Evolutionary conservation across 202 grass and related monocot genomes (phyloP).

Genomic region (Panicum hallii): DNA sequence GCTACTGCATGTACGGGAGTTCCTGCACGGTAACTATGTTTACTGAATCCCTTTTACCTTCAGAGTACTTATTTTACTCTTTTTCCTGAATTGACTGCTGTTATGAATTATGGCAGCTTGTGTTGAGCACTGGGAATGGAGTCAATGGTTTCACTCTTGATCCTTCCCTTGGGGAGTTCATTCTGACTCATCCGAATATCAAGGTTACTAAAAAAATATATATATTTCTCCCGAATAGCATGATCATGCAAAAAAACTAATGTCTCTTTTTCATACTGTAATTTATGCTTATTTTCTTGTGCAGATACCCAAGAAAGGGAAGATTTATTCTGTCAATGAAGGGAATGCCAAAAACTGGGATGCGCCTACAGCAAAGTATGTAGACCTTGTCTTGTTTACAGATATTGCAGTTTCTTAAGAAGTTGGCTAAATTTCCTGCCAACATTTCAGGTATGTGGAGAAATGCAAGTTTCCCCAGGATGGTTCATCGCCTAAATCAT

Average conservation of each 20-base stretch:
- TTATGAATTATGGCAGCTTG: slow-evolving; percentile 52
- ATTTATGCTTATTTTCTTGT: slow-evolving; percentile 21
- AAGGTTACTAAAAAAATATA: slow-evolving; percentile 54
- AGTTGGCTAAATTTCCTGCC: slow-evolving; percentile 16
- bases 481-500: slow-evolving; percentile 81
- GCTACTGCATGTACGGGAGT: slow-evolving; percentile 98
- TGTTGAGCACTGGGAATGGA: slow-evolving; percentile 84
- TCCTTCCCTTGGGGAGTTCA: slow-evolving; percentile 95
- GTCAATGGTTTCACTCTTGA: slow-evolving; percentile 96
- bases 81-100: neutral
- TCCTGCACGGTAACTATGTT: slow-evolving; percentile 81
- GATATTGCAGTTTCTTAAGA: neutral
- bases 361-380: slow-evolving; percentile 73
- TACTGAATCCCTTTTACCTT: neutral
- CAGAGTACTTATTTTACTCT: neutral
- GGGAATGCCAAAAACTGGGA: slow-evolving; percentile 98
- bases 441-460: slow-evolving; percentile 74
- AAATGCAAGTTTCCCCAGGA: slow-evolving; percentile 88
- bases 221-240: neutral
- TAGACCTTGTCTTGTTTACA: neutral
- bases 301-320: slow-evolving; percentile 86
- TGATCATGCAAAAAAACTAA: neutral
- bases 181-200: slow-evolving; percentile 89
- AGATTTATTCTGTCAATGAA: slow-evolving; percentile 97
- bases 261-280: neutral